phyloP scores from a whole-genome alignment of 805 yeast species.

The Zygosaccharomyces pseudorouxii region DNA sequence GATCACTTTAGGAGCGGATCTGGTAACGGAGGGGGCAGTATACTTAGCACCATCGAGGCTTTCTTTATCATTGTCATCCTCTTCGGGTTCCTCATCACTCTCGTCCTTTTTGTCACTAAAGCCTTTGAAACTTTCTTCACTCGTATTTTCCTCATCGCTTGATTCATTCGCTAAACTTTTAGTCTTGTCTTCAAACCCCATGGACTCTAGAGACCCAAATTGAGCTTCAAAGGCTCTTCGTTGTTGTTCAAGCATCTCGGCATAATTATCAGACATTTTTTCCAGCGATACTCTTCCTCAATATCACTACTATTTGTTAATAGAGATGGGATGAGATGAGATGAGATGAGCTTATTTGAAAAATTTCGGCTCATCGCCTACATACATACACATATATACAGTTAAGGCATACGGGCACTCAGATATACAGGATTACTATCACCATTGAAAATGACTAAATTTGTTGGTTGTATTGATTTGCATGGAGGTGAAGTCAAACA shows the following conservation, averaged over 20 bases:
- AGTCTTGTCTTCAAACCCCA: conserved; percentile 50
- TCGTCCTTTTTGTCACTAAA: conserved; percentile 27
- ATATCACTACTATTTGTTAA: neutral
- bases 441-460: conserved; percentile 65
- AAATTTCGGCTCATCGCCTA: conserved; percentile 10
- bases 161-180: conserved; percentile 18
- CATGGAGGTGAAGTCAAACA: conserved; percentile 95
- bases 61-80: conserved; percentile 7
- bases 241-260: conserved; percentile 44
- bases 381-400: conserved; percentile 2
- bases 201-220: conserved; percentile 52
- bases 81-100: conserved; percentile 20
- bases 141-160: conserved; percentile 8
- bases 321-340: neutral
- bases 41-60: conserved; percentile 1
- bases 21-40: neutral
- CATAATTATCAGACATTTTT: conserved; percentile 17
- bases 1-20: conserved; percentile 22
- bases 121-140: conserved; percentile 23
- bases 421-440: too few species aligned
- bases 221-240: conserved; percentile 58
- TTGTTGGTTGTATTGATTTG: conserved; percentile 92
- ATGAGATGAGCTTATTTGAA: neutral
- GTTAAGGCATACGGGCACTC: too few species aligned
- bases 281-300: conserved; percentile 8